A percentile compares a stretch with the other conserved stretches of the same genome.
Conservation (phyloP, 148 eudicot genomes). For the Cornus suecica region DNA sequence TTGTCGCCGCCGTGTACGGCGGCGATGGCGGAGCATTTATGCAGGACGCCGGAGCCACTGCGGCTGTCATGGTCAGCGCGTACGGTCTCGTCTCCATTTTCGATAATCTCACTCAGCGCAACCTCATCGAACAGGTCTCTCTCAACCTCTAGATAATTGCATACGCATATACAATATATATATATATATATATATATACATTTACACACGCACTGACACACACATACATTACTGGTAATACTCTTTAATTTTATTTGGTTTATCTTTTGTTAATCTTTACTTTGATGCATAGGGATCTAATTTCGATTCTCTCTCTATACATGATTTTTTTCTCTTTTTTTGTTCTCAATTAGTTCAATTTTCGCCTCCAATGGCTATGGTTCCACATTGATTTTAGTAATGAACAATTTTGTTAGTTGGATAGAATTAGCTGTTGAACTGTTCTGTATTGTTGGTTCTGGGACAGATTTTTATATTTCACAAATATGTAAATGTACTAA, state of each 20-base stretch:
- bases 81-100: constrained; percentile 51
- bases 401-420: too few species aligned
- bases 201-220: too few species aligned
- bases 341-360: neutral
- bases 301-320: neutral
- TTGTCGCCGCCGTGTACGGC: neutral
- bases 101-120: constrained; percentile 45
- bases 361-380: neutral
- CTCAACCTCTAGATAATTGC: neutral
- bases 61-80: constrained; percentile 36
- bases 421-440: too few species aligned
- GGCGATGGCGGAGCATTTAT: constrained; percentile 16
- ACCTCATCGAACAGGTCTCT: constrained; percentile 49
- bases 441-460: too few species aligned
- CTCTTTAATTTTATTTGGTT: neutral
- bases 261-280: neutral
- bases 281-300: neutral
- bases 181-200: neutral
- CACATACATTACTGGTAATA: neutral
- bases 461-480: too few species aligned
- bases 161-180: too few species aligned
- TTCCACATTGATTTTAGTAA: too few species aligned
- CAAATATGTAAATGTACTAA: too few species aligned
- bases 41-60: constrained; percentile 56
- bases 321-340: neutral